Conservation (phyloP, 129 eudicot genomes). For the Sambucus nigra region DNA sequence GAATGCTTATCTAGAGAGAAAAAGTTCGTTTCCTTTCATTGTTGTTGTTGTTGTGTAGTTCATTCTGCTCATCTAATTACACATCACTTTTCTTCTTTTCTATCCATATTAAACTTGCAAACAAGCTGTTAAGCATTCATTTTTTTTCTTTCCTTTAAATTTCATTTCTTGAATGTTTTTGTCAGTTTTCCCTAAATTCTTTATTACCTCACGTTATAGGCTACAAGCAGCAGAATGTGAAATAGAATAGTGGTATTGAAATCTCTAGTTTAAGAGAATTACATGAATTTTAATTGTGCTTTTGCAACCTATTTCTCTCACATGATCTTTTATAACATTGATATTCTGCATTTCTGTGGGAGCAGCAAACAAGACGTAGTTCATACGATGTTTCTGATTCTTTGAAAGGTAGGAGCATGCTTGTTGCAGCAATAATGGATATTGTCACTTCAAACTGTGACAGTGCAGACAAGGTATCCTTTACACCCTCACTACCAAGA, state of each 20-base stretch:
- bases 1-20: too few relatives aligned
- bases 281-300: neutral
- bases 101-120: too few relatives aligned
- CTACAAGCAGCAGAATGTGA: constrained; percentile 3
- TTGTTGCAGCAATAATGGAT: constrained; percentile 97
- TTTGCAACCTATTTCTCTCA: too few relatives aligned
- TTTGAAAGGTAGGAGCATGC: constrained; percentile 95
- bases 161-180: too few relatives aligned
- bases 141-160: too few relatives aligned
- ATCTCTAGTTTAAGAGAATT: neutral
- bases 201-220: neutral
- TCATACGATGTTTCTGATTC: constrained; percentile 66
- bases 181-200: neutral
- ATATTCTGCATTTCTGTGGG: constrained; percentile 30
- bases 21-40: too few relatives aligned
- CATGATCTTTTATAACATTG: constrained; percentile 23
- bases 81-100: too few relatives aligned
- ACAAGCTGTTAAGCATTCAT: too few relatives aligned
- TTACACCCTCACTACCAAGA: constrained; percentile 56
- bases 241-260: neutral
- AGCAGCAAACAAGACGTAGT: constrained; percentile 64
- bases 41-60: too few relatives aligned
- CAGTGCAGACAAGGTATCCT: constrained; percentile 33
- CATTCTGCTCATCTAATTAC: too few relatives aligned
- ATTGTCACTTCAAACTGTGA: constrained; percentile 84